These are phyloP conservation scores for Cutaneotrichosporon dermatis DNA, from an alignment of 1,284 basidiomycete species.

Conservation along the genomic window DNA sequence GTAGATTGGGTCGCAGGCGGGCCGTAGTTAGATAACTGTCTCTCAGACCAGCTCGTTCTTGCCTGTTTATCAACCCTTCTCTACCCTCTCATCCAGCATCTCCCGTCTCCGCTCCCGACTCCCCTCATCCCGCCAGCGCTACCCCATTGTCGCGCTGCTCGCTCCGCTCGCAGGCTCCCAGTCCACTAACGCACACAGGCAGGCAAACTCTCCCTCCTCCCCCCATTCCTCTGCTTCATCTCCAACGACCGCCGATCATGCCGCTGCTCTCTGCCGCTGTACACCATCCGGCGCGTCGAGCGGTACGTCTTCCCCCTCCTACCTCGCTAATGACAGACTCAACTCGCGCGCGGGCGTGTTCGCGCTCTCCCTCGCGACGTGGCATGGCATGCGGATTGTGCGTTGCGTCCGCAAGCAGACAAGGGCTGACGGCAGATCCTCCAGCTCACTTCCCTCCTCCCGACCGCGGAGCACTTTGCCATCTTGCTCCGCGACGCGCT, in stretches of 20 bases:
- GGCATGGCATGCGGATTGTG: constrained; percentile 94
- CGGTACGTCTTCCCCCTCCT: constrained; percentile 49
- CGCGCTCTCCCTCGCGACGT: constrained; percentile 86
- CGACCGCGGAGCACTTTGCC: constrained; percentile 93
- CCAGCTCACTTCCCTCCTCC: constrained; percentile 90
- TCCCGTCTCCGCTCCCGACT: too few relatives aligned
- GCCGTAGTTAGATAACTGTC: too few relatives aligned
- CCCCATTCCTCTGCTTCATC: constrained; percentile 85
- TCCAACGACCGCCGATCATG: constrained; percentile 90
- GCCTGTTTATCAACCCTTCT: too few relatives aligned
- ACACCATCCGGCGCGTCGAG: constrained; percentile 92
- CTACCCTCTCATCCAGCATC: too few relatives aligned
- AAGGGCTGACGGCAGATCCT: constrained; percentile 62
- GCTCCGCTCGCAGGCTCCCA: too few relatives aligned
- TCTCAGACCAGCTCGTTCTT: too few relatives aligned
- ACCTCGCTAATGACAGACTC: constrained; percentile 45
- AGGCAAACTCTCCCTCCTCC: constrained; percentile 82
- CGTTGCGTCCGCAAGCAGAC: constrained; percentile 42
- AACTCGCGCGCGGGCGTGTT: constrained; percentile 91
- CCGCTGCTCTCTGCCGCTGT: constrained; percentile 84
- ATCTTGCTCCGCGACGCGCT: constrained; percentile 81
- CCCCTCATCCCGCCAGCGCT: too few relatives aligned
- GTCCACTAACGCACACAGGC: constrained; percentile 55
- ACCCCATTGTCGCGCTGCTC: too few relatives aligned
- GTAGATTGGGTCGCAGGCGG: too few relatives aligned